Evolutionary conservation across 2,329 filamentous ascomycete genomes (phyloP).

Genomic region (Alternaria alternata): DNA sequence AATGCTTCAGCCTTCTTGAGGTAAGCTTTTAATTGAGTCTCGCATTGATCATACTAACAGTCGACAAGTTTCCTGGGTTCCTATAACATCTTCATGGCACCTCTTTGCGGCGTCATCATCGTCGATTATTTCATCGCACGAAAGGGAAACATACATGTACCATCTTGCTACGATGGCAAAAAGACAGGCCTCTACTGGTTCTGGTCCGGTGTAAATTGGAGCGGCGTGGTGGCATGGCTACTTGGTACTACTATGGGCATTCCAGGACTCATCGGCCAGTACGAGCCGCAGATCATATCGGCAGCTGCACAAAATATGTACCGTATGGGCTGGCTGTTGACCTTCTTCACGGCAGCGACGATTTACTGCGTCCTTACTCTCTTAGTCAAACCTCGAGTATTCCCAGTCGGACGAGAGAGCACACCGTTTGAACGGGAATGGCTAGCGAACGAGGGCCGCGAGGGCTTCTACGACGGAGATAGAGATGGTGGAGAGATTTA

Average conservation of each 20-base stretch:
- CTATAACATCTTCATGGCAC: constrained; percentile 42
- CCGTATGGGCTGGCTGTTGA: constrained; percentile 47
- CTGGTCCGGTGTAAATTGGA: constrained; percentile 43
- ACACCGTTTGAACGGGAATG: constrained; percentile 28
- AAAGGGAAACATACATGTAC: constrained; percentile 54
- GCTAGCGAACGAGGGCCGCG: constrained; percentile 35
- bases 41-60: constrained; percentile 1
- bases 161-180: constrained; percentile 46
- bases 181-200: constrained; percentile 43
- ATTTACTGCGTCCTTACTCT: constrained; percentile 36
- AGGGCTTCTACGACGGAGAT: constrained; percentile 43
- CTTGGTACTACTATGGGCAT: constrained; percentile 45
- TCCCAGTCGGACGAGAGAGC: constrained; percentile 30
- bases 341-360: constrained; percentile 35
- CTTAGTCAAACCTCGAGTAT: constrained; percentile 28
- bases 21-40: not conserved
- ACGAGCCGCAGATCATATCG: constrained; percentile 44
- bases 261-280: constrained; percentile 43
- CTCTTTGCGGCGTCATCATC: constrained; percentile 51
- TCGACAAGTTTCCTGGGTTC: constrained; percentile 25
- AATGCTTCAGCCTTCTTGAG: constrained; percentile 52
- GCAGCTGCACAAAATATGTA: constrained; percentile 47
- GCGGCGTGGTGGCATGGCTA: constrained; percentile 42
- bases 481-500: constrained; percentile 25
- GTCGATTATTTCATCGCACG: constrained; percentile 51